Base-by-base conservation (phyloP, 2,329 filamentous ascomycete genomes). In the Sordariomycetes sp. region DNA sequence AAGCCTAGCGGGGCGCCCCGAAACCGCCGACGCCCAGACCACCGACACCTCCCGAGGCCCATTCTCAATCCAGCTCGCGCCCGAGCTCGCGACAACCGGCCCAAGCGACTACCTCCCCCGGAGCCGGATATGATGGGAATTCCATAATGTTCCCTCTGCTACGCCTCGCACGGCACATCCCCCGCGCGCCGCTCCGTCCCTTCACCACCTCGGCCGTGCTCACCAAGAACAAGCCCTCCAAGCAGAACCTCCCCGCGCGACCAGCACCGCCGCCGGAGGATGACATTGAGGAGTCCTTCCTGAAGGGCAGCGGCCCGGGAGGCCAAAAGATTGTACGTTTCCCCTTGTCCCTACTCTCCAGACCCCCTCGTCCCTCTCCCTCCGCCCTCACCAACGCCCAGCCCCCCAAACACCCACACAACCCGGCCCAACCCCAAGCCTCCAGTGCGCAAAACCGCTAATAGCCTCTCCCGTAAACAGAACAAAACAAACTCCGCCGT, bases 401-500 rank as follows among this genome's bases (percentile, higher is more conserved):
- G 15, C 59, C 52, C 48, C 36, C 39, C 58, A 50, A 53, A 32
- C 28, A 32, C 28, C 28, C 8, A 32, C 28, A 32, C 4, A 32
- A 32, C 28, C 28, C 28, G n/a, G n/a, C 28, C 34, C 25, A n/a
- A 36, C 54, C 25, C 50, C n/a, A 13, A 39, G 20, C 25, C n/a
- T 8, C 28, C 28, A 32, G 8, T 17, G 28, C 53, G n/a, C 39
- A 45, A 15, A 7, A 45, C 39, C n/a, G 39, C 39, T 45, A 17
- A 45, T 3, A 59, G 17, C 17, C 7, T 53, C n/a, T 28, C 42
- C 32, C 50, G 7, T 32, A 32, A 32, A 54, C 60, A 85, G 86
- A 99, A 99, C 73, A 99, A 99, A 82, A 99, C 94, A 28, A 90
- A 85, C 62, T 96, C 89, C 0, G 92, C 92, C 42, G 92, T 96